Base-by-base conservation (phyloP, 352 stramenopile genomes). In the Phytophthora pistaciae region DNA sequence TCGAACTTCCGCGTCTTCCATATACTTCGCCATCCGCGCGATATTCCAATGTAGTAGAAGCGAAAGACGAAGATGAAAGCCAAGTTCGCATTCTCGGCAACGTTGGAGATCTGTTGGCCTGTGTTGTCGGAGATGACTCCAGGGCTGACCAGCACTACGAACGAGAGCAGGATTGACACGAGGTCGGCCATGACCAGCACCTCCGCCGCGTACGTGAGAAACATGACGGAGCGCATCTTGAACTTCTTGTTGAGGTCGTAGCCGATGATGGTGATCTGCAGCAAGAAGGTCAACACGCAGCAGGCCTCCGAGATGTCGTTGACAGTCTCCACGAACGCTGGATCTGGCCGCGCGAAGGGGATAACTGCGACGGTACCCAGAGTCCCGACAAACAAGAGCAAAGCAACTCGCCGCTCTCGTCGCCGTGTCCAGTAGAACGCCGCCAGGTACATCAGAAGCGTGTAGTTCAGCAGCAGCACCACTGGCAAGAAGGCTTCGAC, bases 231-330 rank as follows among this genome's bases (percentile, higher is more conserved):
- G 25, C 58, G 50, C 44, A 84, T 65, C 23, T 79, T 78, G 46
- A 84, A 69, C 40, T 74, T 72, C 16, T 63, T 64, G 55, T 79
- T 76, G 9, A 82, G 40, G 46, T 75, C 78, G 48, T 75, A 71
- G 46, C 75, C 75, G 42, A 85, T 71, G 64, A 83, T 73, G 2
- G 75, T 83, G 59, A 85, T 83, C 67, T 85, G 78, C 27, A 85
- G 50, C 11, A 85, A 53, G 42, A 85, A 83, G 9, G 75, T 78
- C 52, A 85, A 40, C 25, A 79, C 59, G 36, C 60, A 80, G 20
- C 64, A 74, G 8, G 75, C 56, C 53, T 85, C 68, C 1, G 75
- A 85, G 25, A 81, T 38, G 55, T 85, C 72, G 66, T 82, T 83
- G 14, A 82, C 61, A 21, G 54, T 25, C 20, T 71, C 44, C 5